These are phyloP conservation scores for Rhizopogon salebrosus DNA, from an alignment of 768 basidiomycete genomes.

Conservation along the genomic window DNA sequence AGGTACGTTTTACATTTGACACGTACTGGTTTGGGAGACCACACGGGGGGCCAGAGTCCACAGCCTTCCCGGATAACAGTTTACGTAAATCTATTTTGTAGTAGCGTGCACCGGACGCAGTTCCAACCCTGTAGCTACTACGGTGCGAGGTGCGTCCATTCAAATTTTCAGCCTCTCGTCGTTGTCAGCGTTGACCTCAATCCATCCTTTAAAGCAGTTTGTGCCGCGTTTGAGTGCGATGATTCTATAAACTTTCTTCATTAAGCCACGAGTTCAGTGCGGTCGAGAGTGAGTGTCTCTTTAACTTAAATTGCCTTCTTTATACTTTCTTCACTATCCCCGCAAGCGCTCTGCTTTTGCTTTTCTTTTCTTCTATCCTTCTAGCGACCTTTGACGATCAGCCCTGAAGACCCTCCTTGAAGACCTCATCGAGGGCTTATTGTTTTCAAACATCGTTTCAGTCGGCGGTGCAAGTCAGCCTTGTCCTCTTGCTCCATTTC, in stretches of 20 bases:
- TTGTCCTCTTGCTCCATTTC: slow-evolving; percentile 1
- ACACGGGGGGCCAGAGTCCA: not conserved
- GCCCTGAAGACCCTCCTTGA: not conserved
- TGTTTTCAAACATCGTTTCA: not conserved
- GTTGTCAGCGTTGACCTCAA: not conserved
- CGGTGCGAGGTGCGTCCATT: not conserved
- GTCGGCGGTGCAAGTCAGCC: not conserved
- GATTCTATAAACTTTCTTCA: not conserved
- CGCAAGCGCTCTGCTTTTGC: not conserved
- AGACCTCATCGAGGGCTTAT: not conserved
- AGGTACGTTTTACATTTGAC: not conserved
- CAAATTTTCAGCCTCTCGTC: too few relatives aligned
- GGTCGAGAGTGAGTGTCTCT: not conserved
- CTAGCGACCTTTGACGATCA: not conserved
- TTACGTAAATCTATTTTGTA: slow-evolving; percentile 1
- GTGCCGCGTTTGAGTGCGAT: not conserved
- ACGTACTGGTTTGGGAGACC: not conserved
- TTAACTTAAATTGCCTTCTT: not conserved
- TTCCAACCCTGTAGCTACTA: not conserved
- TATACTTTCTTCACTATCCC: not conserved
- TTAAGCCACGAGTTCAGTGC: not conserved
- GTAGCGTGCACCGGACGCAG: too few relatives aligned
- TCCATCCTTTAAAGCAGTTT: not conserved
- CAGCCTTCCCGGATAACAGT: not conserved
- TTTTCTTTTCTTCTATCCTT: not conserved